Evolutionary conservation across 2,329 filamentous ascomycete genomes (phyloP).

Genomic region (Aspergillus japonicus): DNA sequence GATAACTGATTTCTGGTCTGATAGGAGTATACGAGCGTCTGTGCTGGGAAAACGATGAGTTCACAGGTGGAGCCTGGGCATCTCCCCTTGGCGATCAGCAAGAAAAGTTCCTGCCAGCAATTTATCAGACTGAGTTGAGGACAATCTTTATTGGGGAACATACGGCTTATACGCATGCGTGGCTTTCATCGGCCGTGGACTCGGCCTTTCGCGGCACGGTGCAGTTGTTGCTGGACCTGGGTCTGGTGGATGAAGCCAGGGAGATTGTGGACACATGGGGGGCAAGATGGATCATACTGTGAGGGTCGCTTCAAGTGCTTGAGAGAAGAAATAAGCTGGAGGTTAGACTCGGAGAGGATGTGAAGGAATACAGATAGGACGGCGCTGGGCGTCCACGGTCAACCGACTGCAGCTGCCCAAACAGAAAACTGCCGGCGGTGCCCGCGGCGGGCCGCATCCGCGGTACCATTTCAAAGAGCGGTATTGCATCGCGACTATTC

Average conservation of each 20-base stretch:
- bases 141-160: background rate
- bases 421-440: too few relatives aligned
- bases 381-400: too few relatives aligned
- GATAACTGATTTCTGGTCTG: background rate
- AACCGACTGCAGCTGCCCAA: too few relatives aligned
- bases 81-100: background rate
- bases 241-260: background rate
- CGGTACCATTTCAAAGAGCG: too few relatives aligned
- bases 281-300: background rate
- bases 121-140: background rate
- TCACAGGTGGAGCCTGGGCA: background rate
- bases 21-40: background rate
- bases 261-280: background rate
- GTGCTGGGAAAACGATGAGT: background rate
- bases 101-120: background rate
- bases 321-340: background rate
- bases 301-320: background rate
- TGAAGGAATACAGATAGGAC: too few relatives aligned
- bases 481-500: too few relatives aligned
- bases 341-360: too few relatives aligned
- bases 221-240: background rate
- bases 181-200: background rate
- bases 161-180: background rate
- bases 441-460: too few relatives aligned
- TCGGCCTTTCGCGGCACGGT: background rate